Percentiles rank a stretch among this genome's conserved stretches.
Evolutionary conservation across 805 yeast genomes (phyloP).

Genomic region (Hanseniaspora jakobsenii): DNA sequence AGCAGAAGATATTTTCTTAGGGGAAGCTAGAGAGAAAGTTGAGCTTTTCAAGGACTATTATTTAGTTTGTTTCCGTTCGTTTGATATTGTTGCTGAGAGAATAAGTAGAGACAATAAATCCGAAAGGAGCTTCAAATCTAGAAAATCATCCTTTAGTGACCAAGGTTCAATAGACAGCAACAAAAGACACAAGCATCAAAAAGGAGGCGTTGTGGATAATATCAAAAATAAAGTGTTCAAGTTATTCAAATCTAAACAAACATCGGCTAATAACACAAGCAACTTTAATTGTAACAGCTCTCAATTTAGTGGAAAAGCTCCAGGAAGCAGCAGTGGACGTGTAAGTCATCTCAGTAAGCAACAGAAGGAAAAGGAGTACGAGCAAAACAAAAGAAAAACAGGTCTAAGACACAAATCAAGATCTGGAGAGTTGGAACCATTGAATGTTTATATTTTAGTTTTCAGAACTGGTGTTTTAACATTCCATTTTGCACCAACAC

Average conservation of each 20-base stretch:
- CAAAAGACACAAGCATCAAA: not conserved
- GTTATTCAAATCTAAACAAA: not conserved
- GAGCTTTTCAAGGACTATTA: slow-evolving; percentile 85
- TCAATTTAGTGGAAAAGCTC: not conserved
- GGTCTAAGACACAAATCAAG: slow-evolving; percentile 36
- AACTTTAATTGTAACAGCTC: not conserved
- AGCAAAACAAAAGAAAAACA: slow-evolving; percentile 32
- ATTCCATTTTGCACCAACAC: slow-evolving; percentile 87
- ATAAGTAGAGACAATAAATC: slow-evolving; percentile 8
- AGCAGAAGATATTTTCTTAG: slow-evolving; percentile 84
- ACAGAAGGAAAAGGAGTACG: slow-evolving; percentile 27
- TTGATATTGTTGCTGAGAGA: slow-evolving; percentile 68
- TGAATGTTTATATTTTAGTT: slow-evolving; percentile 85
- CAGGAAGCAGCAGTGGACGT: not conserved
- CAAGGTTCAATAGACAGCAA: slow-evolving; percentile 3
- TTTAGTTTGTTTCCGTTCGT: slow-evolving; percentile 77
- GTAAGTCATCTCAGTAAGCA: slow-evolving; percentile 21
- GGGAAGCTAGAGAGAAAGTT: slow-evolving; percentile 91
- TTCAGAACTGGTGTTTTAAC: slow-evolving; percentile 85
- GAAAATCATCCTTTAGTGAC: slow-evolving; percentile 11
- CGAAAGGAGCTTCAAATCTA: slow-evolving; percentile 9
- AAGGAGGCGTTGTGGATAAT: slow-evolving; percentile 5
- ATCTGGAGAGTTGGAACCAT: slow-evolving; percentile 60
- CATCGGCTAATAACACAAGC: not conserved
- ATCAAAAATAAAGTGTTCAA: slow-evolving; percentile 9